Evolutionary conservation across 2,329 filamentous ascomycete species (phyloP).

Genomic region (Fusarium odoratissimum): DNA sequence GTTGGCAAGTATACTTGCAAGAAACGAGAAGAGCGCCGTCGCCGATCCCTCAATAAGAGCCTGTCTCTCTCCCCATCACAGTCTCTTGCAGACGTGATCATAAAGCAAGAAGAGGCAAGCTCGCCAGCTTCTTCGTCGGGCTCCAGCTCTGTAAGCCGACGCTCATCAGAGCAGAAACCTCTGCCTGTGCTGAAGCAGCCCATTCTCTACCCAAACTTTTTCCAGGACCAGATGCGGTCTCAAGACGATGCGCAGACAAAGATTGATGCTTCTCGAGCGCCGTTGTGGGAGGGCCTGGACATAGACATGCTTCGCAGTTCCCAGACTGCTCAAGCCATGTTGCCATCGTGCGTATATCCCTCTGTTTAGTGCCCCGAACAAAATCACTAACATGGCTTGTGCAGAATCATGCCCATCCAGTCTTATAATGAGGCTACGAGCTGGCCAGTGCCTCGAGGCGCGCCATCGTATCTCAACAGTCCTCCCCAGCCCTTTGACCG

Average conservation of each 20-base stretch:
- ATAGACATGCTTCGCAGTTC: constrained; percentile 6
- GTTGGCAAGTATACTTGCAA: constrained; percentile 61
- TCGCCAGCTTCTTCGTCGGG: constrained; percentile 15
- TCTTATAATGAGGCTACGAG: constrained; percentile 8
- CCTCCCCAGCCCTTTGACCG: constrained; percentile 8
- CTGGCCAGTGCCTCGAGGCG: constrained; percentile 27
- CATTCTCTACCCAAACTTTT: constrained; percentile 5
- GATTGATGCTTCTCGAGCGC: neutral
- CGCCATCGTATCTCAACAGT: constrained; percentile 1
- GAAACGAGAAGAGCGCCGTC: constrained; percentile 41
- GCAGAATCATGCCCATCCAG: constrained; percentile 15
- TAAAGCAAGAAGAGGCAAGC: neutral
- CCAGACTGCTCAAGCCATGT: constrained; percentile 11
- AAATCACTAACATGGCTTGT: constrained; percentile 9
- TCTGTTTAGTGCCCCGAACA: neutral
- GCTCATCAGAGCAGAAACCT: constrained; percentile 34
- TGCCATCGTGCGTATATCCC: constrained; percentile 26
- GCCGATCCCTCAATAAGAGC: constrained; percentile 7
- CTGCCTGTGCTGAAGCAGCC: constrained; percentile 24
- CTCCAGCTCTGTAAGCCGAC: constrained; percentile 22
- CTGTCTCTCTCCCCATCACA: constrained; percentile 34
- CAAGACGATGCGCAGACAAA: constrained; percentile 13
- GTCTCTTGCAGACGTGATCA: constrained; percentile 12
- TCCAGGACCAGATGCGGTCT: constrained; percentile 4
- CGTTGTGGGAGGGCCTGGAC: constrained; percentile 10